Base-by-base conservation (phyloP, 2,329 filamentous ascomycete genomes). In the Aspergillus piperis region DNA sequence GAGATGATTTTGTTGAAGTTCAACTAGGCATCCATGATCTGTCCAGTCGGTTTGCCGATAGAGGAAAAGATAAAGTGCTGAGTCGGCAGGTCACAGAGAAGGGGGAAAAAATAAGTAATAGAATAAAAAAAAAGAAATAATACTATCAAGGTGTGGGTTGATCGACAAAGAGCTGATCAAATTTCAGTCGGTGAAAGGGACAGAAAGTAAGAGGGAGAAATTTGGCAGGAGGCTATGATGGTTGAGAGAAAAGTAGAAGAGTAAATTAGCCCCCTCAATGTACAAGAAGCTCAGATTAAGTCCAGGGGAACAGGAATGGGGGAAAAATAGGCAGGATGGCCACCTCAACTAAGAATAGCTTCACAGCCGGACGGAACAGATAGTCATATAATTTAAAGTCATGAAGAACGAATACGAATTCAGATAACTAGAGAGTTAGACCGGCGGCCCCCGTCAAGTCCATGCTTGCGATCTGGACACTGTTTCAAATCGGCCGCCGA, bases 401-500 rank as follows among this genome's bases (percentile, higher is more conserved):
- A 27, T 36, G 32, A 36, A 36, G 10, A 36, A 36, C 32, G 32
- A 36, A 36, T 36, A 36, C 32, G 32, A 36, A 13, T 36, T 36
- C 25, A 27, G 25, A 27, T 27, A 27, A 27, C 25, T 27, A 27
- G 25, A 27, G 25, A 36, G 32, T 36, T 36, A 6, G 11, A 11
- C 32, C 32, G 17, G 21, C 23, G 32, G 32, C 32, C 49, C 32
- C 50, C 50, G 38, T 54, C 51, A 54, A 54, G 52, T 47, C 53
- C 52, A 54, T 54, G 52, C 44, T 57, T 36, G 32, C 23, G 58
- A 53, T 60, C 53, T 52, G 38, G 52, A 57, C 44, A 44, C n/a
- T 52, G 53, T 60, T 57, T 60, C 58, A 57, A 60, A 56, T 50
- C 51, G 32, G 47, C 32, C 23, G 48, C 55, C 30, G 52, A 42